Base-by-base conservation (phyloP, 2,329 filamentous ascomycete species). In the Ophiostoma tasmaniense region DNA sequence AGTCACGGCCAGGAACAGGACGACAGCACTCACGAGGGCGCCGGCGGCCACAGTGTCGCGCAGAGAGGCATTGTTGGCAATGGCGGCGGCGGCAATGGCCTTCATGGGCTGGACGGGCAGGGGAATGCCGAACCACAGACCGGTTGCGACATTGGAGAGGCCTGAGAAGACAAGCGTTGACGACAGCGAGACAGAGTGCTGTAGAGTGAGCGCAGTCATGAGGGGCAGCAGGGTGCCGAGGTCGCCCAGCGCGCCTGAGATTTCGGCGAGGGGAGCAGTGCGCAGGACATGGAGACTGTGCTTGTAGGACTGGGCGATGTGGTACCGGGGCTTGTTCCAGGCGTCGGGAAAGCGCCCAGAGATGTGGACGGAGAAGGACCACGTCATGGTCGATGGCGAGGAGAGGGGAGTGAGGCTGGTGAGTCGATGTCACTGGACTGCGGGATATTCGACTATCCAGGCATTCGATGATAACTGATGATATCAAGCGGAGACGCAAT, bases 51-150 rank as follows among this genome's bases (percentile, higher is more conserved):
- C 87, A 59, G 90, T 93, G 72, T 92, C 85, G 65, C 86, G 85
- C 22, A 88, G 82, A 0, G 86, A 86, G 72, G 91, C 88, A 37
- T 81, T 81, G 13, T 87, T 83, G 7, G 89, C 83, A 70, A 97
- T 91, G n/a, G 93, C 92, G 0, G 96, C 90, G 0, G 93, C 91
- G 6, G 93, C 93, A 71, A 98, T 96, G 50, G 94, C 85, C 80
- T 89, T 89, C 87, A 89, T 89, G n/a, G 93, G 93, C 80, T 97
- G 93, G 0, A 97, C 93, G 0, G 93, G 93, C 3, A 97, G 80
- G 1, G 94, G 94, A 55, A 98, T 90, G 7, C 94, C 94, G 75
- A 97, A 98, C 39, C 89, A 79, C 1, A 89, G 76, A 22, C 94
- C 95, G 0, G 93, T 97, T 14, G 90, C 75, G 68, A 97, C 86